Evolutionary conservation across 208 protist species (phyloP).

Genomic region (Leishmania arabica): DNA sequence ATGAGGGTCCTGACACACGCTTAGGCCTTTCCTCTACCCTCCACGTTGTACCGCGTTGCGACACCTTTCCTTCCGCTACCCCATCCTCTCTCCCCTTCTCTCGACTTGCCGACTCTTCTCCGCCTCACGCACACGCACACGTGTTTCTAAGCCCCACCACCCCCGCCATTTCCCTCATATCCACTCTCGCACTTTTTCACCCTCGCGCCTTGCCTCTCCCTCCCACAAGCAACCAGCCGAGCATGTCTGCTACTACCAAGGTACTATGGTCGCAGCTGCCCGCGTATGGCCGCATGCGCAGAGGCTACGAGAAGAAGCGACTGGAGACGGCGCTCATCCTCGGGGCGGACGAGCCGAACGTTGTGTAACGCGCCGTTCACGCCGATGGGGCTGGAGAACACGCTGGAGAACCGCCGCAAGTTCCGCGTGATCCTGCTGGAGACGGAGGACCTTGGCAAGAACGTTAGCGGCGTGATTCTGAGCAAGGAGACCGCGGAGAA

Average conservation of each 20-base stretch:
- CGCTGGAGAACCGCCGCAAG: conserved; percentile 82
- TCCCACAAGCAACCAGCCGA: not conserved
- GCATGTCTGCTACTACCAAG: conserved; percentile 30
- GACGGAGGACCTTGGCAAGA: conserved; percentile 82
- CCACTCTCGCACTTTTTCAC: not conserved
- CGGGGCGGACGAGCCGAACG: conserved; percentile 90
- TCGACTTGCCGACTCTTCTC: not conserved
- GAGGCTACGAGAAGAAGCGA: conserved; percentile 39
- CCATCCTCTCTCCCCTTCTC: not conserved
- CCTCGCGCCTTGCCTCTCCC: not conserved
- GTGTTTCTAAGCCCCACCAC: not conserved
- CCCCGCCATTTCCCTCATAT: not conserved
- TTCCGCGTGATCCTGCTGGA: conserved; percentile 91
- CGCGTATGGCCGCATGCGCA: conserved; percentile 34
- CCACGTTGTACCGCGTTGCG: not conserved
- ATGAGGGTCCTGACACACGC: not conserved
- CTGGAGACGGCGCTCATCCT: conserved; percentile 35
- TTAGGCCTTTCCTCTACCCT: not conserved
- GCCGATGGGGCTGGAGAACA: conserved; percentile 90
- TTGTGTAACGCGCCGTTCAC: conserved; percentile 92
- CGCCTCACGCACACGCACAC: not conserved
- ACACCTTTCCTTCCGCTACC: not conserved
- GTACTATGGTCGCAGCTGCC: conserved; percentile 42
- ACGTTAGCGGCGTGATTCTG: conserved; percentile 97
- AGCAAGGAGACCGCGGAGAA: conserved; percentile 98